Conservation (phyloP, 441 rosid species). For the Euphorbia celastroides region DNA sequence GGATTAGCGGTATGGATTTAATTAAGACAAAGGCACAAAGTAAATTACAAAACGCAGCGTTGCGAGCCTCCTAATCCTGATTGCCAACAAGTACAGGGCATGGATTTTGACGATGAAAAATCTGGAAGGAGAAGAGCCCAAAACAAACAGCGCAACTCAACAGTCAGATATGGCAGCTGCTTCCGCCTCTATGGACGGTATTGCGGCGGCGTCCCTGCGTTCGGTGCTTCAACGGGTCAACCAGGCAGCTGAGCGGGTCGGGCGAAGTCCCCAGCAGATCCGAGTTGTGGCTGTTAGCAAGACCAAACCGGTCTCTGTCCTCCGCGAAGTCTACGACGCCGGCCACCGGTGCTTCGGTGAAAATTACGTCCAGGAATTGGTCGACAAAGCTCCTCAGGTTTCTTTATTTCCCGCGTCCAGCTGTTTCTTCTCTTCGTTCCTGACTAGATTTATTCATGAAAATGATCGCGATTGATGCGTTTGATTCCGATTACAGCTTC, state of each 20-base stretch:
- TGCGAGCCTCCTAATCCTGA: not conserved
- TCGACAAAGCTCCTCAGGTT: slow-evolving; percentile 95
- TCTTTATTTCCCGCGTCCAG: not conserved
- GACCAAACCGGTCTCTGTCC: slow-evolving; percentile 69
- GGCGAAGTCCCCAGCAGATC: slow-evolving; percentile 48
- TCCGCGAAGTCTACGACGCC: slow-evolving; percentile 76
- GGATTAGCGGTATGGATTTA: no score
- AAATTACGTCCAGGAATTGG: slow-evolving; percentile 83
- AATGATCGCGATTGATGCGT: not conserved
- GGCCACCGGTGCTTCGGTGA: slow-evolving; percentile 87
- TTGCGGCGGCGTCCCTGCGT: slow-evolving; percentile 45
- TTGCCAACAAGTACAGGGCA: no score
- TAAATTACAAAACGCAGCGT: slow-evolving; percentile 24
- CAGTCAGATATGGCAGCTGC: slow-evolving; percentile 43
- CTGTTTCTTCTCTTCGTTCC: not conserved
- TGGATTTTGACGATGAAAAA: not conserved
- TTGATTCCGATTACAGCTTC: slow-evolving; percentile 48
- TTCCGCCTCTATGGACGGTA: slow-evolving; percentile 55
- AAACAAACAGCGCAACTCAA: not conserved
- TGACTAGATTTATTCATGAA: not conserved
- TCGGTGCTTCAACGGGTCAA: slow-evolving; percentile 62
- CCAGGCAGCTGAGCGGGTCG: slow-evolving; percentile 61
- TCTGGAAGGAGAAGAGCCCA: slow-evolving; percentile 23
- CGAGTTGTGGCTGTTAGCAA: slow-evolving; percentile 89
- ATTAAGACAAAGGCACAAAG: no score